Base-by-base conservation (phyloP, 305 asterid genomes). In the Coffea humblotiana region DNA sequence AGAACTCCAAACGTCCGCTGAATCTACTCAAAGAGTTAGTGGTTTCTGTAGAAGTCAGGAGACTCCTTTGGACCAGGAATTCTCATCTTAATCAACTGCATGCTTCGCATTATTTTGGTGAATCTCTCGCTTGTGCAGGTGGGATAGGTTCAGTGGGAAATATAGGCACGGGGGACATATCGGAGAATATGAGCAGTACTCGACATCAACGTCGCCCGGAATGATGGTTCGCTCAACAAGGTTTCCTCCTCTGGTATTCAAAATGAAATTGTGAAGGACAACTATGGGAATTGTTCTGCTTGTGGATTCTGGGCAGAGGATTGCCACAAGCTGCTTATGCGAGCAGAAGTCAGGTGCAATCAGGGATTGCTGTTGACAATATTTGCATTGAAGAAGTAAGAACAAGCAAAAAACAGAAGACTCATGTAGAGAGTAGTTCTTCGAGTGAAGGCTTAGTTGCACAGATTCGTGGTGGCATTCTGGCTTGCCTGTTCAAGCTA, bases 371-470 rank as follows among this genome's bases (percentile, higher is more conserved):
- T 61, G 84, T 74, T 64, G 80, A 75, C 43, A 82, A 78, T 40
- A 63, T 74, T 67, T 81, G 80, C 61, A 82, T 79, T 76, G 91
- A 84, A 81, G 83, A 79, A 77, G 92, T 84, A 84, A 80, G 85
- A 80, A 29, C 45, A 71, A 65, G 60, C 78, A 35, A 78, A 76
- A 82, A 77, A 68, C 81, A 78, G 84, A 88, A 84, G 82, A 78
- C 76, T 43, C 69, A 52, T 81, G 45, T 78, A 74, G 71, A 35
- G 74, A 81, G 78, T 82, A 78, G 85, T 83, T 88, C 80, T 87
- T 78, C 78, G 54, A 77, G 58, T 79, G 85, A 83, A 88, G 85
- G 78, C 72, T 82, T 83, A 82, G 71, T 80, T 74, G 79, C 81
- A 47, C 85, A 83, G 90, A 80, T 89, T 79, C 83, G 77, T 76